Base-by-base conservation (phyloP, 768 basidiomycete species). In the Termitomyces sp. region DNA sequence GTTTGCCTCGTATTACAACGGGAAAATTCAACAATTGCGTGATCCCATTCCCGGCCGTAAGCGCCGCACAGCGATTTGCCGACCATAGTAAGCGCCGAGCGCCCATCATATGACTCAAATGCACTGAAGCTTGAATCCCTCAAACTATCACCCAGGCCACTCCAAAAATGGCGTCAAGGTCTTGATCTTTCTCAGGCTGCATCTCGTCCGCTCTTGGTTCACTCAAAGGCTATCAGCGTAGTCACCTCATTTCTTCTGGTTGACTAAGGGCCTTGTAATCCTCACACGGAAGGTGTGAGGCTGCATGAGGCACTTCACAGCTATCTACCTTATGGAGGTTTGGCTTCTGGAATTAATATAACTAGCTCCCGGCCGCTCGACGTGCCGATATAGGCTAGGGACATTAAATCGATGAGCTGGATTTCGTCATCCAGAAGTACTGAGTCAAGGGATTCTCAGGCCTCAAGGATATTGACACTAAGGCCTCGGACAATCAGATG, bases 251-350 rank as follows among this genome's bases (percentile, higher is more conserved):
- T 32, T 25, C 34, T 30, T 25, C 21, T 5, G 37, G 34, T 50
- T 50, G 35, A n/a, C 35, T 37, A 37, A 37, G 19, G 47, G 11
- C 6, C 43, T 17, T 23, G 12, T 7, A 23, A 23, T 23, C 39
- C 34, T 49, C 48, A 34, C 47, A 34, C 47, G 32, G 6, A 21
- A 5, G 34, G 11, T 10, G 14, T 4, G 10, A 17, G 25, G 16
- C 3, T 23, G 16, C 16, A 35, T 17, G 7, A 35, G 21, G 30
- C 25, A 19, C 23, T 56, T 35, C 48, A 56, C 55, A 56, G 55
- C 55, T 28, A 37, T 50, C 32, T 56, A 7, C 55, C 55, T 43
- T n/a, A 49, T 44, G 48, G 41, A 50, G 55, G n/a, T 30, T 23
- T 6, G 4, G 1, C 7, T 41, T 40, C 34, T n/a, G 16, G 27